Evolutionary conservation across 345 rosid species (phyloP).

Genomic region (Rhodamnia argentea): DNA sequence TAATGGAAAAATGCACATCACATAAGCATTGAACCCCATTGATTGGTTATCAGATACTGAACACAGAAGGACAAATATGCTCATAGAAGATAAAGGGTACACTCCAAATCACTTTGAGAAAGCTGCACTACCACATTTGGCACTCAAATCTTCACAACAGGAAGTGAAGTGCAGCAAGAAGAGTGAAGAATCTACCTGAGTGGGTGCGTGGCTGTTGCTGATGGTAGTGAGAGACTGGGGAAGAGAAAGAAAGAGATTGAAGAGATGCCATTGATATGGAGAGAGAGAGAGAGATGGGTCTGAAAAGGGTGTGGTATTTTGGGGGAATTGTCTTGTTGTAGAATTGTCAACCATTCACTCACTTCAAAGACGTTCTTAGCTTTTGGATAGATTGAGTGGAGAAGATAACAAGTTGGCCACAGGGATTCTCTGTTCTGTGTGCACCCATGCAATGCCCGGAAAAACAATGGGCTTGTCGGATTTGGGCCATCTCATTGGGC

Average conservation of each 20-base stretch:
- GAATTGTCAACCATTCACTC: background rate
- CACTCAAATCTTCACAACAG: background rate
- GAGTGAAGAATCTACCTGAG: slow-evolving; percentile 12
- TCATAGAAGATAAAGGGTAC: background rate
- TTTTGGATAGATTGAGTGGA: background rate
- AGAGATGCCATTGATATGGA: slow-evolving; percentile 21
- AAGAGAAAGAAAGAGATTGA: background rate
- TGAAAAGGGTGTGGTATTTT: background rate
- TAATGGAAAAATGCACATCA: background rate
- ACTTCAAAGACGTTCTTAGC: background rate
- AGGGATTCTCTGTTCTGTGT: background rate
- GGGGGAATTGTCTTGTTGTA: background rate
- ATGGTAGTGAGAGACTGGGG: slow-evolving; percentile 27
- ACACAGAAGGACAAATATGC: background rate
- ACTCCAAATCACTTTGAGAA: background rate
- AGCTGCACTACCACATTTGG: background rate
- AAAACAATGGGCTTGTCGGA: background rate
- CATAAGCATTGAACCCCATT: background rate
- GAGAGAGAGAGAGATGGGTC: background rate
- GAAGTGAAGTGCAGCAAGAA: background rate
- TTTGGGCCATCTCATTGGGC: background rate
- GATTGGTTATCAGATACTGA: background rate
- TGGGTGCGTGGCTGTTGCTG: slow-evolving; percentile 16
- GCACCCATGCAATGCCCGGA: background rate
- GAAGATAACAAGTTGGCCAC: background rate